Conservation (phyloP, 257 asterid genomes). For the Solanum arcanum region DNA sequence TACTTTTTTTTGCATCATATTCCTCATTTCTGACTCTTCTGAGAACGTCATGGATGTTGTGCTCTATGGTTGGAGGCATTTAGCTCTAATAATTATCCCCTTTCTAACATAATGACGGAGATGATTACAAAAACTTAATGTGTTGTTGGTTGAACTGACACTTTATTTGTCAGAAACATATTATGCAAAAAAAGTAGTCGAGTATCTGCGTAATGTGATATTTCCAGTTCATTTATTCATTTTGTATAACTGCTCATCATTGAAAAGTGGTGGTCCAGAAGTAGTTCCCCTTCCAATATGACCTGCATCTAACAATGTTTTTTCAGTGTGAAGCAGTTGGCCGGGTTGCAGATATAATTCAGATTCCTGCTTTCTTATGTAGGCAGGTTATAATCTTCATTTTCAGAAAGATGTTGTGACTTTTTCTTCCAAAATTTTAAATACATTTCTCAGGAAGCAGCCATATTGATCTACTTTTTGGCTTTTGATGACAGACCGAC, state of each 20-base stretch:
- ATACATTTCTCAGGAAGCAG: background rate
- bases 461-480: background rate
- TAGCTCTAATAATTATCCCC: background rate
- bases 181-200: background rate
- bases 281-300: background rate
- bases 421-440: background rate
- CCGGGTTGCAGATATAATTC: constrained; percentile 87
- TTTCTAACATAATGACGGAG: background rate
- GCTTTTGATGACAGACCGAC: constrained; percentile 56
- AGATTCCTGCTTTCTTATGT: constrained; percentile 97
- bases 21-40: background rate
- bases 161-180: background rate
- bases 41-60: background rate
- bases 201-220: background rate
- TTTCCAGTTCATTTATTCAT: background rate
- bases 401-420: background rate
- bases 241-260: background rate
- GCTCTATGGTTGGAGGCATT: background rate
- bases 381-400: constrained; percentile 53
- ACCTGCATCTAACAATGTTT: background rate
- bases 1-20: background rate
- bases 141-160: background rate
- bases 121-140: background rate
- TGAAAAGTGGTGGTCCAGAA: background rate
- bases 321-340: constrained; percentile 96